Conservation (phyloP, 768 basidiomycete species). For the Glaciozyma antarctica region DNA sequence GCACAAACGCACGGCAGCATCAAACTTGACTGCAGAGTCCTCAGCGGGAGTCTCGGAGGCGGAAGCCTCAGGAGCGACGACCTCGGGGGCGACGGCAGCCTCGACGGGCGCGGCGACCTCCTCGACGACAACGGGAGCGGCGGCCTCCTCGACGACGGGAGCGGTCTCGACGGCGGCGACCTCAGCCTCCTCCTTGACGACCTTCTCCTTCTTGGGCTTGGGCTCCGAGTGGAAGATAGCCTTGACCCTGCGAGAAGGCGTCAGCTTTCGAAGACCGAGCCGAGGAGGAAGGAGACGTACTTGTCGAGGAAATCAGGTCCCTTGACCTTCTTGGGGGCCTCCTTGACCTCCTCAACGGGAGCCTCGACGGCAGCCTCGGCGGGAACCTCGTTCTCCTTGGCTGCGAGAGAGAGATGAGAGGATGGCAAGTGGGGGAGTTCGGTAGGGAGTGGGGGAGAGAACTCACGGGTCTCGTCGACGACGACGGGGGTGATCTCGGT, state of each 20-base stretch:
- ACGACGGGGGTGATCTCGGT: not conserved
- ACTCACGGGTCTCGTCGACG: slow-evolving; percentile 5
- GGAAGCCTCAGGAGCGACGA: not conserved
- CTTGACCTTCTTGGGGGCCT: not conserved
- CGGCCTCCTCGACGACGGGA: not conserved
- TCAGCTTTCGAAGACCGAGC: not conserved
- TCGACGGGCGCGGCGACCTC: not conserved
- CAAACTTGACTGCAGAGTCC: slow-evolving; percentile 18
- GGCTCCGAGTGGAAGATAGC: not conserved
- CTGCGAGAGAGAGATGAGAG: not conserved
- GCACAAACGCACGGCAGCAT: slow-evolving; percentile 10
- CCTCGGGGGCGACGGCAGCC: not conserved
- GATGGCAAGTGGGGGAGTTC: not conserved
- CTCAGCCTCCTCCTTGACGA: not conserved
- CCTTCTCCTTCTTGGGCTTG: slow-evolving; percentile 3
- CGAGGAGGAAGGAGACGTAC: not conserved
- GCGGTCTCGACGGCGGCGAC: not conserved
- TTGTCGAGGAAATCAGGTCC: not conserved
- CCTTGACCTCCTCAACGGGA: not conserved
- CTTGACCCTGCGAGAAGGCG: not conserved
- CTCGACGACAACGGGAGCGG: not conserved
- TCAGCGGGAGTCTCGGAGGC: not conserved
- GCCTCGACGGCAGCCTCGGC: not conserved
- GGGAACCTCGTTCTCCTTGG: not conserved
- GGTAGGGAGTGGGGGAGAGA: not conserved